Evolutionary conservation across 1,284 basidiomycete genomes (phyloP).

Genomic region (Marasmius oreades): DNA sequence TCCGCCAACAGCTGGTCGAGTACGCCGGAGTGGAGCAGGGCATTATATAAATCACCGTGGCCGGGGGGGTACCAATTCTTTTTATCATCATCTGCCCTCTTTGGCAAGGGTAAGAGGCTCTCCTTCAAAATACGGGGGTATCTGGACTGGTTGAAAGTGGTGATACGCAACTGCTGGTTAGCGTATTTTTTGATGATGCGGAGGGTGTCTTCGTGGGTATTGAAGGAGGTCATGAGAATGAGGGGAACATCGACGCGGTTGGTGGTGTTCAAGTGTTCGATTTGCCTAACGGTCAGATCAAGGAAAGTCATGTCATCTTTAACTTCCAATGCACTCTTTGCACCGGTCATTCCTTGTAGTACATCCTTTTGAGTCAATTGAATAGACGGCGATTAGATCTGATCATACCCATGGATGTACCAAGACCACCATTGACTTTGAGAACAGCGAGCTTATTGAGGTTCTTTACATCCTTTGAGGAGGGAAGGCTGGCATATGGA

Average conservation of each 20-base stretch:
- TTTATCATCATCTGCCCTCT: conserved; percentile 88
- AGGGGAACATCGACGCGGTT: conserved; percentile 86
- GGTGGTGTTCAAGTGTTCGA: conserved; percentile 83
- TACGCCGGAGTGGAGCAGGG: conserved; percentile 91
- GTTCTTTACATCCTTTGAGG: conserved; percentile 62
- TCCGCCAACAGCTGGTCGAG: conserved; percentile 92
- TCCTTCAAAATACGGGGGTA: conserved; percentile 98
- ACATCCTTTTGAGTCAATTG: conserved; percentile 3
- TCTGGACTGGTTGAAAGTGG: conserved; percentile 97
- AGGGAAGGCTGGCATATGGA: conserved; percentile 75
- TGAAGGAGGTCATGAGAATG: conserved; percentile 99
- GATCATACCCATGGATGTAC: conserved; percentile 87
- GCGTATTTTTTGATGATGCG: conserved; percentile 99
- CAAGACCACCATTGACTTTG: conserved; percentile 99
- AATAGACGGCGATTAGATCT: background rate
- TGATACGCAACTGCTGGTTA: conserved; percentile 95
- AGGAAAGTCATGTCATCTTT: conserved; percentile 99
- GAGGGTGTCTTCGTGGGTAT: conserved; percentile 96
- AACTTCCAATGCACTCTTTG: conserved; percentile 89
- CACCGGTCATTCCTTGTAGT: conserved; percentile 82
- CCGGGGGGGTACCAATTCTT: conserved; percentile 98
- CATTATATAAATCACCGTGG: conserved; percentile 97
- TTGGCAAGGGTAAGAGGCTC: conserved; percentile 87
- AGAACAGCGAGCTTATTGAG: conserved; percentile 96
- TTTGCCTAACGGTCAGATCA: conserved; percentile 95